A percentile compares a stretch with the other conserved stretches of the same genome.
Conservation (phyloP, 2,329 filamentous ascomycete species). For the Trichophyton schoenleinii region DNA sequence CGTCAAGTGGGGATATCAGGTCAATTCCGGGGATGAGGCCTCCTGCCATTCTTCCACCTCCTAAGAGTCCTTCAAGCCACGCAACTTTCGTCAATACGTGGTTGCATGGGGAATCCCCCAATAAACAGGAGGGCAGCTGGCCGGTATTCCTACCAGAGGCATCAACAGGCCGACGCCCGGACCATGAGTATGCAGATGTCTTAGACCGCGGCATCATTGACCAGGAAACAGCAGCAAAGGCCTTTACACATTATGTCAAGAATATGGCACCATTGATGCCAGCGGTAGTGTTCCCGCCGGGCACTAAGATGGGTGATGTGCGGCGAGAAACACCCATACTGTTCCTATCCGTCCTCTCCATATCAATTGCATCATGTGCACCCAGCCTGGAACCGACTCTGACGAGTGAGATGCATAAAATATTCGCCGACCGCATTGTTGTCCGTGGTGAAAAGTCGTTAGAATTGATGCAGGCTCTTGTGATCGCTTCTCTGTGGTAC, state of each 20-base stretch:
- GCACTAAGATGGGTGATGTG: slow-evolving; percentile 42
- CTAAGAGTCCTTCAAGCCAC: slow-evolving; percentile 4
- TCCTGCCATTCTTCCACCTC: slow-evolving; percentile 10
- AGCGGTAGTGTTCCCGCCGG: slow-evolving; percentile 44
- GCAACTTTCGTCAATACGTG: background rate
- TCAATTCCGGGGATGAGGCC: background rate
- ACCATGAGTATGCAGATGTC: slow-evolving; percentile 31
- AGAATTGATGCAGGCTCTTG: slow-evolving; percentile 68
- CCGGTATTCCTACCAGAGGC: slow-evolving; percentile 11
- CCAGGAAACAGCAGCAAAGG: slow-evolving; percentile 38
- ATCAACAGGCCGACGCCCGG: slow-evolving; percentile 12
- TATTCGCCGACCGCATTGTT: slow-evolving; percentile 62
- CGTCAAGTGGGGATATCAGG: slow-evolving; percentile 21
- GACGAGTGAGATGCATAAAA: slow-evolving; percentile 56
- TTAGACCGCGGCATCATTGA: slow-evolving; percentile 41
- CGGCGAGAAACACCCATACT: slow-evolving; percentile 48
- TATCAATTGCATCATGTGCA: slow-evolving; percentile 40
- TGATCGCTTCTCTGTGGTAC: slow-evolving; percentile 72
- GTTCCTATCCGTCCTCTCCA: slow-evolving; percentile 46
- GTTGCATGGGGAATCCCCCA: slow-evolving; percentile 9
- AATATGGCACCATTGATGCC: slow-evolving; percentile 45
- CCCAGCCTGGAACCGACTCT: slow-evolving; percentile 49
- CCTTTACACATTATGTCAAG: slow-evolving; percentile 46
- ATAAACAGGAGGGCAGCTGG: slow-evolving; percentile 10
- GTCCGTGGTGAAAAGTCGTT: slow-evolving; percentile 67